phyloP scores from a whole-genome alignment of 2,329 filamentous ascomycete genomes.

The Aspergillus clavatus region DNA sequence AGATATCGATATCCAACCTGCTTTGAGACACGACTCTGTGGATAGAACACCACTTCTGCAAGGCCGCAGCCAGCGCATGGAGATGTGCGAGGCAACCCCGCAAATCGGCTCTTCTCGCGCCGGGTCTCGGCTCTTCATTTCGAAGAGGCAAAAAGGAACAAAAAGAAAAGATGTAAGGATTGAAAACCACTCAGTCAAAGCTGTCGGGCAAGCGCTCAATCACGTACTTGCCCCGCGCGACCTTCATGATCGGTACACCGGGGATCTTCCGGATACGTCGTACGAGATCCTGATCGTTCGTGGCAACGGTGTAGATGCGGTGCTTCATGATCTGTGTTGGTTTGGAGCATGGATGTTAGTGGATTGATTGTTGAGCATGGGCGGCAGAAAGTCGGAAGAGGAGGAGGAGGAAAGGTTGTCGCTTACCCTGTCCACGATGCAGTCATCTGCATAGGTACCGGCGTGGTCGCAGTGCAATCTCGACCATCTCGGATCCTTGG shows the following conservation, averaged over 20 bases:
- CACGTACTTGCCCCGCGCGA: constrained; percentile 84
- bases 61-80: no score
- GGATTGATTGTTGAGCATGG: background rate
- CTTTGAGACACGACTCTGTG: no score
- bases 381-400: no score
- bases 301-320: constrained; percentile 74
- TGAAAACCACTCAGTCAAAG: constrained; percentile 54
- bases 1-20: no score
- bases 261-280: constrained; percentile 77
- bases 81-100: no score
- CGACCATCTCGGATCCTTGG: constrained; percentile 84
- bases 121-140: constrained; percentile 57
- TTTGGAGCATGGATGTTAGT: background rate
- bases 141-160: no score
- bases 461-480: constrained; percentile 85
- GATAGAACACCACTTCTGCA: no score
- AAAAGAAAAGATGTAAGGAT: constrained; percentile 62
- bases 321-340: constrained; percentile 51
- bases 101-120: no score
- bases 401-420: background rate
- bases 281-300: constrained; percentile 68
- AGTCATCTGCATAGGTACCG: constrained; percentile 83
- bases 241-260: constrained; percentile 65
- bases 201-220: constrained; percentile 88
- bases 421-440: constrained; percentile 65